phyloP scores from a whole-genome alignment of 768 basidiomycete species.

The Lyophyllum atratum region DNA sequence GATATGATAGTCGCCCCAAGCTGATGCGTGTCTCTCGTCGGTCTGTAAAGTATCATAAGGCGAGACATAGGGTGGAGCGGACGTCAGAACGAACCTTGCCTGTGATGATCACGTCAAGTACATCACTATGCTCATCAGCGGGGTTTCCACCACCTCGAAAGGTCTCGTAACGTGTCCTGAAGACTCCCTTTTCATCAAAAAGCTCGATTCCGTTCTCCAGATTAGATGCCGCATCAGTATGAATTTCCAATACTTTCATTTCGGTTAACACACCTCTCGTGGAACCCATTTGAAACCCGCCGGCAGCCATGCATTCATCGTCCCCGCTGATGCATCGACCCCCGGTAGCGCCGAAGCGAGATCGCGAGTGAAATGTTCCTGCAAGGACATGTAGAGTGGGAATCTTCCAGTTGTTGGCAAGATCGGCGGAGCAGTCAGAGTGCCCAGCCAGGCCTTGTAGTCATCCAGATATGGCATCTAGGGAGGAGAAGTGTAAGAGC shows the following conservation, averaged over 20 bases:
- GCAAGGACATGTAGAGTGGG: slow-evolving; percentile 49
- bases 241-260: slow-evolving; percentile 26
- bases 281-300: slow-evolving; percentile 33
- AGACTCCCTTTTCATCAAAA: slow-evolving; percentile 35
- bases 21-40: slow-evolving; percentile 43
- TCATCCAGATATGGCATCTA: slow-evolving; percentile 41
- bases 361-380: slow-evolving; percentile 48
- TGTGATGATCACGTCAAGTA: slow-evolving; percentile 52
- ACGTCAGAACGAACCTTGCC: slow-evolving; percentile 43
- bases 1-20: slow-evolving; percentile 60
- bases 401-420: slow-evolving; percentile 39
- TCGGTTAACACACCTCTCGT: slow-evolving; percentile 42
- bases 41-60: slow-evolving; percentile 34
- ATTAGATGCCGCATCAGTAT: slow-evolving; percentile 46
- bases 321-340: slow-evolving; percentile 34
- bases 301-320: slow-evolving; percentile 50
- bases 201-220: slow-evolving; percentile 52
- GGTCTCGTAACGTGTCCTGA: slow-evolving; percentile 41
- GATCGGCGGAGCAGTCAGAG: slow-evolving; percentile 31
- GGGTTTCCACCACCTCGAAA: slow-evolving; percentile 22
- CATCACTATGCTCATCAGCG: slow-evolving; percentile 19
- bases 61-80: neutral
- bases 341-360: slow-evolving; percentile 33
- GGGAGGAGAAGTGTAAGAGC: neutral
- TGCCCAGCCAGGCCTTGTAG: slow-evolving; percentile 38